Base-by-base conservation (phyloP, 805 yeast species). In the Zygosaccharomyces kombuchaensis region DNA sequence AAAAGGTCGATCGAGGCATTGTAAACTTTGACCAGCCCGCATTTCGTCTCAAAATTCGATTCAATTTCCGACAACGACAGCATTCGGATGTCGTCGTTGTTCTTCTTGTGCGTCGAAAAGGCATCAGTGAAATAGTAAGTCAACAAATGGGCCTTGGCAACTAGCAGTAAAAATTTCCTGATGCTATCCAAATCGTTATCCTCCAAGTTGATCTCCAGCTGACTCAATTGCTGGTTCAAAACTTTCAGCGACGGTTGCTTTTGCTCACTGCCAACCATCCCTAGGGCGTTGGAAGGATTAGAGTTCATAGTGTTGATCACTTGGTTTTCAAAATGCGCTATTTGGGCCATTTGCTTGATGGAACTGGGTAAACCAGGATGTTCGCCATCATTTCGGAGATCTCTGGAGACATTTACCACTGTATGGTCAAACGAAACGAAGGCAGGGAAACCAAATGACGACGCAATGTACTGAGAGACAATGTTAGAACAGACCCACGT, bases 401-500 rank as follows among this genome's bases (percentile, higher is more conserved):
- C 31, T 41, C 55, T 76, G 66, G 54, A 77, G 3, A 81, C 73
- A 5, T 73, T 73, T 57, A 81, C 67, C 2, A 84, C 77, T 1
- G 88, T 74, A 21, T 83, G 75, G 61, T 88, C 96, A 59, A 89
- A 86, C 48, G 83, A 87, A 3, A 87, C 90, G 65, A 88, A 89
- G 0, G 95, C 88, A 0, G 98, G 99, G 59, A 85, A 90, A 14
- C 99, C 99, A 68, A 89, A 88, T 9, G 95, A 83, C 2, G 95
- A 81, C 3, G 96, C 96, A 50, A 93, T 82, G 2, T 84, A 78
- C 65, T 93, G 98, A 2, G 95, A 84, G 0, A 87, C 95, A 17
- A 87, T 77, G 60, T 93, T 93, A 59, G 96, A 88, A 9, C 87
- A 78, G n/a, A 87, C 78, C 99, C 99, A 91, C 0, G 99, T 91